A percentile compares a stretch with the other conserved stretches of the same genome.
Evolutionary conservation across 2,329 filamentous ascomycete species (phyloP).

Genomic region (Calonectria naviculata): DNA sequence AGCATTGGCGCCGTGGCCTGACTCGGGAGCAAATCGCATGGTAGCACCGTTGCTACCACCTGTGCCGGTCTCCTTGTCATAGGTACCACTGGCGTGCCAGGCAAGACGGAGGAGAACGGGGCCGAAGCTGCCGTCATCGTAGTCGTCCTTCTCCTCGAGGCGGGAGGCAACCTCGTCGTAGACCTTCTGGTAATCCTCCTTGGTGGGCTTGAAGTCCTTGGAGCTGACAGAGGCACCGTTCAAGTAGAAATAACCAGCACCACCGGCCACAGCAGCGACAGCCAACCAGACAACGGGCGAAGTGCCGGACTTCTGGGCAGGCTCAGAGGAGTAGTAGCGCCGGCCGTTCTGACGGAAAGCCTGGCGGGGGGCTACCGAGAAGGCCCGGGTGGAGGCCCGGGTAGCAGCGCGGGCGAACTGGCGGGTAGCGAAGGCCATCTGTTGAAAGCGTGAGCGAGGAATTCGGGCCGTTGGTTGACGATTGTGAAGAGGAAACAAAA

Average conservation of each 20-base stretch:
- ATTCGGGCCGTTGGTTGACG: background rate
- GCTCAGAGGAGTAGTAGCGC: slow-evolving; percentile 83
- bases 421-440: slow-evolving; percentile 59
- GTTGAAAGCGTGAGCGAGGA: slow-evolving; percentile 20
- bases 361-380: slow-evolving; percentile 71
- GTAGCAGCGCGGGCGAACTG: slow-evolving; percentile 69
- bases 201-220: slow-evolving; percentile 77
- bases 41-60: slow-evolving; percentile 97
- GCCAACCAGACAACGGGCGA: slow-evolving; percentile 66
- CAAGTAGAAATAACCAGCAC: slow-evolving; percentile 74
- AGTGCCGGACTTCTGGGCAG: slow-evolving; percentile 63
- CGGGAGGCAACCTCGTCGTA: slow-evolving; percentile 86
- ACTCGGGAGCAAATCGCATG: slow-evolving; percentile 94
- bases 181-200: slow-evolving; percentile 94
- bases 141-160: slow-evolving; percentile 91
- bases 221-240: slow-evolving; percentile 63
- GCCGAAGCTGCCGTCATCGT: slow-evolving; percentile 96
- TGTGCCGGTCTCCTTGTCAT: slow-evolving; percentile 86
- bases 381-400: slow-evolving; percentile 66
- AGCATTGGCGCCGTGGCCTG: slow-evolving; percentile 92
- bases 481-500: background rate
- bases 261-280: slow-evolving; percentile 69
- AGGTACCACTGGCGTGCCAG: slow-evolving; percentile 95
- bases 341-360: slow-evolving; percentile 80
- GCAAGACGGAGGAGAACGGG: slow-evolving; percentile 91